phyloP scores from a whole-genome alignment of 148 eudicot genomes.

The Chenopodium berlandieri region DNA sequence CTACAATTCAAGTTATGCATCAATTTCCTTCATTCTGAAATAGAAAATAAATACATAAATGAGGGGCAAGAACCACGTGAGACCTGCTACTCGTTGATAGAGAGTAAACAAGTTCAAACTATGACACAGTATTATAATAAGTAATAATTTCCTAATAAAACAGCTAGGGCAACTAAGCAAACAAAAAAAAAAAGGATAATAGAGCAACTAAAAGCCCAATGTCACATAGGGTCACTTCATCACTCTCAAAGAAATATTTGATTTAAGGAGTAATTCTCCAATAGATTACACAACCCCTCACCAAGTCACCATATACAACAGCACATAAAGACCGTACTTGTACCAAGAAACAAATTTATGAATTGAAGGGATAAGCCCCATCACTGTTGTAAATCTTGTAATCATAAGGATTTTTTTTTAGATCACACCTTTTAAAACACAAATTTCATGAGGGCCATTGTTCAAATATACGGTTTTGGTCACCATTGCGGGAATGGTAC shows the following conservation, averaged over 20 bases:
- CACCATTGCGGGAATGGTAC: no score
- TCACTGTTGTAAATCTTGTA: no score
- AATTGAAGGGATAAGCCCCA: not conserved
- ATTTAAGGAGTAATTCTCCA: not conserved
- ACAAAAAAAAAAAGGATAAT: no score
- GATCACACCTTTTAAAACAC: no score
- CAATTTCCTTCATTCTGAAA: conserved; percentile 11
- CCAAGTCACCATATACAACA: not conserved
- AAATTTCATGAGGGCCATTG: no score
- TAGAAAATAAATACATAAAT: not conserved
- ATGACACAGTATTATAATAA: not conserved
- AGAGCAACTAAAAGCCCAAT: not conserved
- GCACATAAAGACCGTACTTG: not conserved
- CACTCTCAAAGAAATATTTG: not conserved
- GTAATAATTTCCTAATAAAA: not conserved
- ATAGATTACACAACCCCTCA: not conserved
- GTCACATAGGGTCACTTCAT: not conserved
- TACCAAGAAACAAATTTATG: not conserved
- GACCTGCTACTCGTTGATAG: not conserved
- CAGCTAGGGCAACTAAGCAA: not conserved
- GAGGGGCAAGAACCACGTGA: not conserved
- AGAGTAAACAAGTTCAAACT: not conserved
- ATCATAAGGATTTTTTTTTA: no score
- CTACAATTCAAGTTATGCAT: conserved; percentile 35
- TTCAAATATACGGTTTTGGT: no score